phyloP scores from a whole-genome alignment of 2,329 filamentous ascomycete species.

The Teratosphaeria zuluensis region DNA sequence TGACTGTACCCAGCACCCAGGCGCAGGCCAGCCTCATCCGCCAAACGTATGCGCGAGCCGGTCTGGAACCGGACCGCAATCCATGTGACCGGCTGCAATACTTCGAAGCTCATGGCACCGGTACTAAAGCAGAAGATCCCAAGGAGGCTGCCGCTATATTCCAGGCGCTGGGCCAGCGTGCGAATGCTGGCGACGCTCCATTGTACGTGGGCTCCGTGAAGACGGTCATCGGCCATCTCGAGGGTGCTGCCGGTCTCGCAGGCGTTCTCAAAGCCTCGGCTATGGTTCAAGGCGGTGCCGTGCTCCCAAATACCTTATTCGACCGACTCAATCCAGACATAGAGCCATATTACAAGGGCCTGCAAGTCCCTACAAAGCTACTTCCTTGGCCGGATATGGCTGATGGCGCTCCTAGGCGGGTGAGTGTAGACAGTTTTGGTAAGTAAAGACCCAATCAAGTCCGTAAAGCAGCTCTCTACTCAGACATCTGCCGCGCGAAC shows the following conservation, averaged over 20 bases:
- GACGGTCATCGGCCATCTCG: conserved; percentile 22
- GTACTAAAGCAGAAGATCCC: conserved; percentile 25
- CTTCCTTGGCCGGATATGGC: conserved; percentile 27
- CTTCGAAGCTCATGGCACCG: conserved; percentile 25
- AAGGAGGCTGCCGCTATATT: conserved; percentile 20
- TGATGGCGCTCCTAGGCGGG: conserved; percentile 14
- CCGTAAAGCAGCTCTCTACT: too few species aligned
- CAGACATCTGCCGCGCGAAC: too few species aligned
- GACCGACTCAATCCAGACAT: conserved; percentile 53
- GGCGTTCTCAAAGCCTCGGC: conserved; percentile 55
- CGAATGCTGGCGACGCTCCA: background rate
- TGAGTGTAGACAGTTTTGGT: conserved; percentile 29
- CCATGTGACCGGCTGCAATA: background rate
- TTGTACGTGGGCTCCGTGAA: conserved; percentile 19
- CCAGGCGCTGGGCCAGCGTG: conserved; percentile 7
- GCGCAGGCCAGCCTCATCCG: conserved; percentile 11
- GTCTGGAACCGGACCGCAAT: conserved; percentile 14
- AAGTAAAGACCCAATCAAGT: too few species aligned
- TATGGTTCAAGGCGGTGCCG: conserved; percentile 53
- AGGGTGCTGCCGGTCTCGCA: conserved; percentile 31
- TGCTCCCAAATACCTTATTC: conserved; percentile 59
- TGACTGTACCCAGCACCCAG: conserved; percentile 19
- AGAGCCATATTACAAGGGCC: conserved; percentile 49
- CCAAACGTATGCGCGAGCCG: conserved; percentile 5
- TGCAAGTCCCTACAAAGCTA: conserved; percentile 48